Percentiles rank a stretch among this genome's conserved stretches.
Evolutionary conservation across 495 filamentous ascomycete genomes (phyloP).

Genomic region (Penicillium manginii): DNA sequence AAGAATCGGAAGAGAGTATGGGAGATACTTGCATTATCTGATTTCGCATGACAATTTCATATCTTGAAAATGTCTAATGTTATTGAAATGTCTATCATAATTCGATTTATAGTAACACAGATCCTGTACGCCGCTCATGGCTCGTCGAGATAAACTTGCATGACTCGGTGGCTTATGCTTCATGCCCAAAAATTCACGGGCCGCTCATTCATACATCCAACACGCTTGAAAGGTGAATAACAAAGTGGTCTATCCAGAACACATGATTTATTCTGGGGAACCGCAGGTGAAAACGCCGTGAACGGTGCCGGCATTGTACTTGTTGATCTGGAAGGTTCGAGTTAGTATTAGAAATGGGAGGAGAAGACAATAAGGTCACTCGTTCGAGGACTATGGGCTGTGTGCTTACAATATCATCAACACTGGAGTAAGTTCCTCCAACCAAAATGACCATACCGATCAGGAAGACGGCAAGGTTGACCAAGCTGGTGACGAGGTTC

Average conservation of each 20-base stretch:
- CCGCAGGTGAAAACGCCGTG: slow-evolving; percentile 48
- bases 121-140: not conserved
- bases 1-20: no score
- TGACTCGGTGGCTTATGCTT: not conserved
- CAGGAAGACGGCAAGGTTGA: slow-evolving; percentile 19
- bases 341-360: not conserved
- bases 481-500: slow-evolving; percentile 16
- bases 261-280: slow-evolving; percentile 17
- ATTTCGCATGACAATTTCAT: not conserved
- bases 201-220: slow-evolving; percentile 8
- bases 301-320: slow-evolving; percentile 42
- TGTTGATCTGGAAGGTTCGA: slow-evolving; percentile 31
- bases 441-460: slow-evolving; percentile 50
- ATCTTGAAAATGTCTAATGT: not conserved
- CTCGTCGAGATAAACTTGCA: not conserved
- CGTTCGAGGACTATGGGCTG: not conserved
- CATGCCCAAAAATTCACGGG: slow-evolving; percentile 5
- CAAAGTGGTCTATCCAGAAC: slow-evolving; percentile 1
- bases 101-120: not conserved
- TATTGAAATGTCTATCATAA: slow-evolving; percentile 1
- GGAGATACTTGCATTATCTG: not conserved
- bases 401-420: slow-evolving; percentile 57
- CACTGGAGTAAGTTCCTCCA: slow-evolving; percentile 55
- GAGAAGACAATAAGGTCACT: not conserved
- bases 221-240: slow-evolving; percentile 6